Evolutionary conservation across 108 stramenopile species (phyloP).

Genomic region (Skeletonema menzelii): DNA sequence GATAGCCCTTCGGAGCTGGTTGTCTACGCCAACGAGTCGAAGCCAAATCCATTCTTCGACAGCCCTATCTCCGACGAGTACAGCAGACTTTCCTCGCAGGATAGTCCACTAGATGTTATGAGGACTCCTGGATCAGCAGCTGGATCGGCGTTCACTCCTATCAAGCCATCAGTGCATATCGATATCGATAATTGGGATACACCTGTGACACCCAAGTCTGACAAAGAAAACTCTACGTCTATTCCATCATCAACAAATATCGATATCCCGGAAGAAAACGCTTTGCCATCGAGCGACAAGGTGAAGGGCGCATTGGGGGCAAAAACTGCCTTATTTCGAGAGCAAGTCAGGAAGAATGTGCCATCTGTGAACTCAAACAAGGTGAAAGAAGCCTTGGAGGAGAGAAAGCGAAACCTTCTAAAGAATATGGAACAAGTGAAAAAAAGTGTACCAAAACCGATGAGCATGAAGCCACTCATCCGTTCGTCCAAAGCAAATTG

Average conservation of each 20-base stretch:
- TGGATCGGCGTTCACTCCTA: slow-evolving; percentile 4
- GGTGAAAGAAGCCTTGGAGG: neutral
- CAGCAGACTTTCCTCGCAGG: neutral
- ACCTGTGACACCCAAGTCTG: neutral
- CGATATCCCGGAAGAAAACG: neutral
- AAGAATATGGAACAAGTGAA: slow-evolving; percentile 38
- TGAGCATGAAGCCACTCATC: slow-evolving; percentile 19
- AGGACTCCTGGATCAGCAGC: neutral
- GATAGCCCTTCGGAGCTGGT: neutral
- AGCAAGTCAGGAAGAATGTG: neutral
- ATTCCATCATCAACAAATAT: neutral
- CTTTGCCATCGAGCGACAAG: neutral
- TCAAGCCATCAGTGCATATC: neutral
- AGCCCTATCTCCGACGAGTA: slow-evolving; percentile 7
- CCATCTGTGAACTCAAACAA: neutral
- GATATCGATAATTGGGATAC: neutral
- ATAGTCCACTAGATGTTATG: neutral
- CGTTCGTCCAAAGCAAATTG: slow-evolving; percentile 1
- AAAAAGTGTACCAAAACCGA: slow-evolving; percentile 26
- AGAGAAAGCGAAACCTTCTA: slow-evolving; percentile 13
- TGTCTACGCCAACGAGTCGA: neutral
- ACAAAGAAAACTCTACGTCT: slow-evolving; percentile 1
- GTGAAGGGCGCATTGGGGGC: neutral
- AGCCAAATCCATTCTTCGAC: slow-evolving; percentile 5
- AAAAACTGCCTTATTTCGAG: neutral